Evolutionary conservation across 495 filamentous ascomycete species (phyloP).

Genomic region (Darksidea phi): DNA sequence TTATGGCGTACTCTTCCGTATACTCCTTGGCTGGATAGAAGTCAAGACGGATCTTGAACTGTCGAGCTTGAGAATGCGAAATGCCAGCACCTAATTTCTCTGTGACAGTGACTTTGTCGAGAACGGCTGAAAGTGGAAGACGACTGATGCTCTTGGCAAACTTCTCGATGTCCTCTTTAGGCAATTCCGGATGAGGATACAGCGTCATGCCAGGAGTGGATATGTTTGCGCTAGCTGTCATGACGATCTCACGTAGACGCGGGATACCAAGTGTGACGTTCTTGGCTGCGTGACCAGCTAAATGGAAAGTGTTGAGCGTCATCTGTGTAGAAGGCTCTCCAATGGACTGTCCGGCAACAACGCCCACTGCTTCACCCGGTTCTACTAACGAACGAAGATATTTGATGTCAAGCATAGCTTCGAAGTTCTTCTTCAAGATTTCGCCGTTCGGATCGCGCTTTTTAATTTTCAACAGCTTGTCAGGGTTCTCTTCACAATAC

Average conservation of each 20-base stretch:
- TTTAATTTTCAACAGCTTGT: slow-evolving; percentile 75
- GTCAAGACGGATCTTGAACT: slow-evolving; percentile 75
- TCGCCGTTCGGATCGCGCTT: slow-evolving; percentile 57
- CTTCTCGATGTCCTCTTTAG: slow-evolving; percentile 64
- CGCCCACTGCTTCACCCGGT: slow-evolving; percentile 95
- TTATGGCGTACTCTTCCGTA: slow-evolving; percentile 77
- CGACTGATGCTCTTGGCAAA: slow-evolving; percentile 93
- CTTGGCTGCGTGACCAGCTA: slow-evolving; percentile 96
- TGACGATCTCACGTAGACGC: slow-evolving; percentile 93
- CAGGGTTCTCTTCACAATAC: slow-evolving; percentile 75
- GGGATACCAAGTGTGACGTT: slow-evolving; percentile 99
- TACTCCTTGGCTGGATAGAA: slow-evolving; percentile 88
- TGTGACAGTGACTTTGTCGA: slow-evolving; percentile 76
- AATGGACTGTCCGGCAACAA: slow-evolving; percentile 93
- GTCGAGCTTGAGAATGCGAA: slow-evolving; percentile 69
- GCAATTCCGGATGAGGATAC: slow-evolving; percentile 68
- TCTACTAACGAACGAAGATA: slow-evolving; percentile 93
- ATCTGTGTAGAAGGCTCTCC: slow-evolving; percentile 98
- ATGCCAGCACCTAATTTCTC: slow-evolving; percentile 71
- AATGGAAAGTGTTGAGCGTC: slow-evolving; percentile 99
- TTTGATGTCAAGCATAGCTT: slow-evolving; percentile 81
- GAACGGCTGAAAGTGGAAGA: slow-evolving; percentile 79
- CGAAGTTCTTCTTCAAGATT: slow-evolving; percentile 71
- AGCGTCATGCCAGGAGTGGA: slow-evolving; percentile 92
- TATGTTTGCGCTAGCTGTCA: slow-evolving; percentile 88